Base-by-base conservation (phyloP, 345 rosid species). In the Boechera divaricarpa region DNA sequence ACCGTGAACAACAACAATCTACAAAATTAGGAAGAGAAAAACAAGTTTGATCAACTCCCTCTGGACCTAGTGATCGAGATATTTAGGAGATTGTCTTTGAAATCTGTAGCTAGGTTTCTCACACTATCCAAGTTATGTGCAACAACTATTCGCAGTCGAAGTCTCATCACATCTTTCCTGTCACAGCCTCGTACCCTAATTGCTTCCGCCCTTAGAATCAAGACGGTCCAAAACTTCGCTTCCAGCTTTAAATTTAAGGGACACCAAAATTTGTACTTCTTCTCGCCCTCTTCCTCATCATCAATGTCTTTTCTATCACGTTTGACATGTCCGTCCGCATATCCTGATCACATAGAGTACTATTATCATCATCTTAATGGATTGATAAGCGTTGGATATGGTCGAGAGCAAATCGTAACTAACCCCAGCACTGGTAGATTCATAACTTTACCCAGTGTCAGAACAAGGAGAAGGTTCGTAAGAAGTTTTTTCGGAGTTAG, bases 71-170 rank as follows among this genome's bases (percentile, higher is more conserved):
- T 52, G 48, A 51, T 67, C 33, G 60, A 52, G 35, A 67, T 52
- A 9, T 0, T 67, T 29, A 36, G 32, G 38, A 54, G 73, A 10
- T 26, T 53, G n/a, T 63, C 73, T 15, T 12, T 13, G 33, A 67
- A 35, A 67, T 21, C 47, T 2, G 12, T 41, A 39, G 62, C 39
- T 26, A 69, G 62, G 52, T 69, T 26, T 39, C 63, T 69, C 6
- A 24, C 42, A 21, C 51, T 69, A 54, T 69, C 62, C 26, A 54
- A 69, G 73, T 26, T 4, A 54, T 69, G 73, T 51, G 49, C 10
- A 26, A 54, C 2, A 4, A n/a, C 56, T 26, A 54, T 69, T 16
- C 26, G 51, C 52, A 15, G 51, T 54, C 10, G 0, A 54, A 5
- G 29, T 5, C 54, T 69, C 28, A 10, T 69, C 28, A 69, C 6